Evolutionary conservation across 176 grass and related monocot genomes (phyloP).

Genomic region (Lolium multiflorum): DNA sequence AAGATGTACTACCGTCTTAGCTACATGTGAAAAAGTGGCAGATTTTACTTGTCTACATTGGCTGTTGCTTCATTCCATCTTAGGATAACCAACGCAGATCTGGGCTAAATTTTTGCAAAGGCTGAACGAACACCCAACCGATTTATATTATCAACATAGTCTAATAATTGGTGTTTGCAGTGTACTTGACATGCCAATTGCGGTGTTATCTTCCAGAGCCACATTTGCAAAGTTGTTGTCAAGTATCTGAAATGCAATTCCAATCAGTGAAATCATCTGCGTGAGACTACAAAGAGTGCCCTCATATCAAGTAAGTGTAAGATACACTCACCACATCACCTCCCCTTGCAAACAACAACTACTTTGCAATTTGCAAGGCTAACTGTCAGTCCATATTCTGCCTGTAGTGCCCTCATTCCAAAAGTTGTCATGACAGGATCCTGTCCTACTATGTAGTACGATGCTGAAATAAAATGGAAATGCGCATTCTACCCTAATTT

Average conservation of each 20-base stretch:
- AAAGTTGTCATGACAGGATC: too few species aligned
- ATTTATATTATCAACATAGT: background rate
- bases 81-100: conserved; percentile 43
- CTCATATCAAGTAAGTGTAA: background rate
- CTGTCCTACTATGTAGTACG: too few species aligned
- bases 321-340: background rate
- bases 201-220: background rate
- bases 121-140: background rate
- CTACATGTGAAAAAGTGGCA: too few species aligned
- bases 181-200: background rate
- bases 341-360: background rate
- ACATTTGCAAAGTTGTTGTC: background rate
- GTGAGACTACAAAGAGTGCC: background rate
- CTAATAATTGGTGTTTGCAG: too few species aligned
- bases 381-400: background rate
- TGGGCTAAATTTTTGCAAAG: conserved; percentile 76
- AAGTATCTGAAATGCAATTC: background rate
- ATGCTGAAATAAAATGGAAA: background rate
- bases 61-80: too few species aligned
- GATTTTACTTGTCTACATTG: too few species aligned
- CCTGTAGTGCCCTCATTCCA: too few species aligned
- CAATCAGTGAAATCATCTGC: background rate
- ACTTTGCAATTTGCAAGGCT: background rate
- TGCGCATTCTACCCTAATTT: too few species aligned
- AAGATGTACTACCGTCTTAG: too few species aligned